Conservation (phyloP, 148 eudicot genomes). For the Fagopyrum tataricum region DNA sequence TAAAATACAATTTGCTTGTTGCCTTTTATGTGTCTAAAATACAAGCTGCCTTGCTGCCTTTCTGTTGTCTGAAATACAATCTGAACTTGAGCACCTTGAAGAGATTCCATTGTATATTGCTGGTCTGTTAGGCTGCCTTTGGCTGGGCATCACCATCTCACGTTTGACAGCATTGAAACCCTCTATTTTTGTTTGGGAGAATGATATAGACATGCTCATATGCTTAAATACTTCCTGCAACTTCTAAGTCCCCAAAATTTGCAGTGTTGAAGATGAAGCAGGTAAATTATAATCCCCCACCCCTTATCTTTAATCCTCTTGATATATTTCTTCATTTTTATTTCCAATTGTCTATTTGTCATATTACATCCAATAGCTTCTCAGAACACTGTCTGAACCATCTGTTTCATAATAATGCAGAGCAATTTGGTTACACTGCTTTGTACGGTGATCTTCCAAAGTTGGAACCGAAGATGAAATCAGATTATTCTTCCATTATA, state of each 20-base stretch:
- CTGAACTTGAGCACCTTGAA: background rate
- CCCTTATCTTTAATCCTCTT: background rate
- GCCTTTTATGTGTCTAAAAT: too few relatives aligned
- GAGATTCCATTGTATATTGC: background rate
- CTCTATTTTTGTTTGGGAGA: background rate
- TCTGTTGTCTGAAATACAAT: too few relatives aligned
- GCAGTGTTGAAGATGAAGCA: conserved; percentile 28
- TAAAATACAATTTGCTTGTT: too few relatives aligned
- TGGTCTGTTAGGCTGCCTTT: background rate
- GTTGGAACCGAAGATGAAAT: conserved; percentile 33
- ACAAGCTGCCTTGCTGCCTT: too few relatives aligned
- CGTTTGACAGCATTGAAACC: background rate
- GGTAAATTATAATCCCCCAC: conserved; percentile 29
- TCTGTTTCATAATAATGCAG: conserved; percentile 21
- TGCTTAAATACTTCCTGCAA: background rate
- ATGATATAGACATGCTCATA: background rate
- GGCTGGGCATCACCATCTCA: background rate
- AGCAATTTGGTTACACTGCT: conserved; percentile 53
- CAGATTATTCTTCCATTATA: conserved; percentile 17
- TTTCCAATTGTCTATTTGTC: background rate
- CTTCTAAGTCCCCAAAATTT: conserved; percentile 4
- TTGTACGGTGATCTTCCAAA: conserved; percentile 73
- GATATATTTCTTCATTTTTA: background rate
- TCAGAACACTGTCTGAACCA: background rate
- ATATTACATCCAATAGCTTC: background rate